A percentile compares a stretch with the other conserved stretches of the same genome.
Evolutionary conservation across 2,329 filamentous ascomycete species (phyloP).

Genomic region (Neofusicoccum cordaticola): DNA sequence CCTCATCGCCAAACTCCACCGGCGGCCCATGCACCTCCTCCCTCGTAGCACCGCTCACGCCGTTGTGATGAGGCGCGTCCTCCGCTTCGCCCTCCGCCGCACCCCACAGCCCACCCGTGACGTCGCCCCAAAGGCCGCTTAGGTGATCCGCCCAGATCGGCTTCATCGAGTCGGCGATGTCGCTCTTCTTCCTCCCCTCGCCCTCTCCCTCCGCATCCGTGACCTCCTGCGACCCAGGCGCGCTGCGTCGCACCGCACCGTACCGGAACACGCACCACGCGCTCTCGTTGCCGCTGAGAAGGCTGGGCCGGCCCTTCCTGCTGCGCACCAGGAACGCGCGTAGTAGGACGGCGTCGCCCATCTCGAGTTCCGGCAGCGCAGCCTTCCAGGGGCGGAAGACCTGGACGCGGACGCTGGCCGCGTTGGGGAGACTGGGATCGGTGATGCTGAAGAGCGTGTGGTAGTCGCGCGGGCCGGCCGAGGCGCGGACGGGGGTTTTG

Average conservation of each 20-base stretch:
- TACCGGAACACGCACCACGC: slow-evolving; percentile 50
- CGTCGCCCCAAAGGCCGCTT: slow-evolving; percentile 16
- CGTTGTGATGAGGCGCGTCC: background rate
- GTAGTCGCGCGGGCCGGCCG: slow-evolving; percentile 44
- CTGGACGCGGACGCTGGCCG: slow-evolving; percentile 30
- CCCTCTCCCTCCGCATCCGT: background rate
- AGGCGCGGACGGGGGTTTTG: slow-evolving; percentile 35
- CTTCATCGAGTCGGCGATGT: slow-evolving; percentile 17
- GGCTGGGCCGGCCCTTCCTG: slow-evolving; percentile 30
- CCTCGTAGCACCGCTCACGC: slow-evolving; percentile 21
- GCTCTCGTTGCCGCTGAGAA: slow-evolving; percentile 43
- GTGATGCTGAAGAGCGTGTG: slow-evolving; percentile 42
- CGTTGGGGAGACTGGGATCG: slow-evolving; percentile 30
- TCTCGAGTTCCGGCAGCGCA: slow-evolving; percentile 39
- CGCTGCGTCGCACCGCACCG: slow-evolving; percentile 10
- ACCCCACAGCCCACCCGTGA: too few species aligned
- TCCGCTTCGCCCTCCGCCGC: background rate
- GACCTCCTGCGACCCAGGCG: background rate
- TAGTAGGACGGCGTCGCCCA: slow-evolving; percentile 46
- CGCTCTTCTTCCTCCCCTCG: background rate
- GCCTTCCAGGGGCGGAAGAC: slow-evolving; percentile 44
- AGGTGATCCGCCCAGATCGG: slow-evolving; percentile 29
- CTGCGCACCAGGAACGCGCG: slow-evolving; percentile 44
- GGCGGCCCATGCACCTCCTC: slow-evolving; percentile 47
- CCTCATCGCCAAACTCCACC: slow-evolving; percentile 46